phyloP scores from a whole-genome alignment of 1,284 basidiomycete genomes.

The Heliocybe sulcata region DNA sequence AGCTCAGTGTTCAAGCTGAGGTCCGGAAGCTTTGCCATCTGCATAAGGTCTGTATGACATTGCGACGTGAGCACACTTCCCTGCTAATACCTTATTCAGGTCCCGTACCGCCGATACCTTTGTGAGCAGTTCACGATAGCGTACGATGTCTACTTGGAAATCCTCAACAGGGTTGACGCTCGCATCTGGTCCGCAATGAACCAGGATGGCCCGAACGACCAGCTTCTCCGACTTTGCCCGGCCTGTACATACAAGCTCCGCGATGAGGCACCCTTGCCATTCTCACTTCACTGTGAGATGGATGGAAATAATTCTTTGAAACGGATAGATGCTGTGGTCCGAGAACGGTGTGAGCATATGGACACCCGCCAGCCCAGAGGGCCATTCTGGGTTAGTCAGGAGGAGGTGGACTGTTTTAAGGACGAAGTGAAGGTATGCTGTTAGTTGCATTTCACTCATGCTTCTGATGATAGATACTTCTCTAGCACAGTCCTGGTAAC shows the following conservation, averaged over 20 bases:
- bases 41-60: constrained; percentile 11
- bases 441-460: too few relatives aligned
- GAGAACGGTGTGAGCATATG: too few relatives aligned
- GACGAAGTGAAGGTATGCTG: constrained; percentile 20
- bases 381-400: too few relatives aligned
- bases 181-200: constrained; percentile 2
- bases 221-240: constrained; percentile 15
- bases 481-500: background rate
- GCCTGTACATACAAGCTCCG: constrained; percentile 18
- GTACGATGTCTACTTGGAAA: constrained; percentile 13
- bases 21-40: constrained; percentile 12
- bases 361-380: too few relatives aligned
- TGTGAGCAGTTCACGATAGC: constrained; percentile 10
- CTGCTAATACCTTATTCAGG: too few relatives aligned
- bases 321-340: too few relatives aligned
- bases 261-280: constrained; percentile 14
- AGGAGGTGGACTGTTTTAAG: constrained; percentile 17
- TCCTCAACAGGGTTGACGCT: constrained; percentile 5
- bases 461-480: too few relatives aligned
- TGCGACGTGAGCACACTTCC: too few relatives aligned
- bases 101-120: too few relatives aligned
- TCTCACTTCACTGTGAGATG: constrained; percentile 16
- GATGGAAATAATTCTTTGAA: constrained; percentile 29
- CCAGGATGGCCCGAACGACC: constrained; percentile 8
- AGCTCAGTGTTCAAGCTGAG: constrained; percentile 14